Percentiles rank a stretch among this genome's conserved stretches.
Evolutionary conservation across 257 asterid genomes (phyloP).

Genomic region (Lycium ferocissimum): DNA sequence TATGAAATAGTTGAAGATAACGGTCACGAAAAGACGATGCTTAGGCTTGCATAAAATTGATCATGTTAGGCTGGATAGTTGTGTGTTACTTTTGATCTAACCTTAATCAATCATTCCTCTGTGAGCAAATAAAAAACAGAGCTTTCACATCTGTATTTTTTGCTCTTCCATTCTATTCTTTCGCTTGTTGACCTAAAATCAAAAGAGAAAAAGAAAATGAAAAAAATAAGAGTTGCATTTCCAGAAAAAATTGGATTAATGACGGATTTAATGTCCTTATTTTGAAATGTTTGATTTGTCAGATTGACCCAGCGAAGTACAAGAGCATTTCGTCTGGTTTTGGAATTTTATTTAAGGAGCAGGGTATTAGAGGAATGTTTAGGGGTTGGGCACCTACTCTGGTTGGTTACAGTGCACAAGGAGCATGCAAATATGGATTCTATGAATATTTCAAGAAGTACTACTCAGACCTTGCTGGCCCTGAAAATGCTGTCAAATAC

Average conservation of each 20-base stretch:
- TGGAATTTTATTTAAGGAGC: slow-evolving; percentile 65
- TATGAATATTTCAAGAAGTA: slow-evolving; percentile 81
- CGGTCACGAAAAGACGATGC: background rate
- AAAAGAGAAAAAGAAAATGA: background rate
- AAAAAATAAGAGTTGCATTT: background rate
- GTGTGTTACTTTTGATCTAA: background rate
- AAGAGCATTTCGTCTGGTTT: slow-evolving; percentile 72
- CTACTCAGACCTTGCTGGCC: slow-evolving; percentile 79
- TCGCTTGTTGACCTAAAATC: background rate
- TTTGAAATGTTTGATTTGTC: slow-evolving; percentile 16
- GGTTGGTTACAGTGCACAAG: slow-evolving; percentile 86
- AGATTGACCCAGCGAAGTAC: slow-evolving; percentile 85
- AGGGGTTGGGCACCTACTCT: slow-evolving; percentile 89
- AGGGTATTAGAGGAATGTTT: slow-evolving; percentile 72
- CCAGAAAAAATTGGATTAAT: background rate
- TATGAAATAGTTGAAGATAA: background rate
- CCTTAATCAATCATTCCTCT: too few relatives aligned
- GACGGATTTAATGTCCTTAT: background rate
- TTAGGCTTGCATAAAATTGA: background rate
- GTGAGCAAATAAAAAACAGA: background rate
- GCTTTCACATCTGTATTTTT: background rate
- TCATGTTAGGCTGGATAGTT: background rate
- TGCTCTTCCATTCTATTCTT: background rate
- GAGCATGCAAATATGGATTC: slow-evolving; percentile 80
- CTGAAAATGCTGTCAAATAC: slow-evolving; percentile 75